Conservation (phyloP, 2,329 filamentous ascomycete species). For the Atkinsonella texensis region DNA sequence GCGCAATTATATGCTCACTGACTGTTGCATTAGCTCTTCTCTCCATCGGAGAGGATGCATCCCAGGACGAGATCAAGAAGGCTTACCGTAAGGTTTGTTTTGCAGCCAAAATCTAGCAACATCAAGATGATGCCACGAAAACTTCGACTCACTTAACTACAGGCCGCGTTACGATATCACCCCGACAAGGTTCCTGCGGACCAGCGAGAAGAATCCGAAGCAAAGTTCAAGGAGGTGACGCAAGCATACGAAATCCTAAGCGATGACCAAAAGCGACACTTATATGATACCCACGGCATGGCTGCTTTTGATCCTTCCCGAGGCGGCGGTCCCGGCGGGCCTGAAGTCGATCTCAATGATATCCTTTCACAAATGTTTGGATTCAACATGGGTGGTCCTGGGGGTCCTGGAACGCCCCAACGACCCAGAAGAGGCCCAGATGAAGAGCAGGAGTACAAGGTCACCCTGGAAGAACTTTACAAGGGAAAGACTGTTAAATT, state of each 20-base stretch:
- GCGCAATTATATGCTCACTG: background rate
- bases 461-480: conserved; percentile 89
- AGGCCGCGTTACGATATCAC: conserved; percentile 81
- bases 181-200: conserved; percentile 91
- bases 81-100: conserved; percentile 80
- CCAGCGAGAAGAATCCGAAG: conserved; percentile 72
- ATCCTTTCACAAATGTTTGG: conserved; percentile 89
- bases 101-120: background rate
- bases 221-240: conserved; percentile 84
- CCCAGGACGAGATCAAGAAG: conserved; percentile 78
- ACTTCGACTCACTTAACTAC: conserved; percentile 9
- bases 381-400: conserved; percentile 52
- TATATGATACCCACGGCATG: conserved; percentile 95
- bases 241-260: conserved; percentile 96
- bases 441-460: conserved; percentile 84
- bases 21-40: conserved; percentile 53
- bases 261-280: conserved; percentile 83
- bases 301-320: conserved; percentile 75
- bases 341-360: conserved; percentile 80
- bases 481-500: conserved; percentile 98
- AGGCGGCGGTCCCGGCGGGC: conserved; percentile 51
- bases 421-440: conserved; percentile 62
- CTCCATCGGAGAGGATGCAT: conserved; percentile 58
- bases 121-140: conserved; percentile 1
- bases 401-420: conserved; percentile 41